Percentiles rank a stretch among this genome's conserved stretches.
Evolutionary conservation across 352 stramenopile genomes (phyloP).

Genomic region (Globisporangium yorkense): DNA sequence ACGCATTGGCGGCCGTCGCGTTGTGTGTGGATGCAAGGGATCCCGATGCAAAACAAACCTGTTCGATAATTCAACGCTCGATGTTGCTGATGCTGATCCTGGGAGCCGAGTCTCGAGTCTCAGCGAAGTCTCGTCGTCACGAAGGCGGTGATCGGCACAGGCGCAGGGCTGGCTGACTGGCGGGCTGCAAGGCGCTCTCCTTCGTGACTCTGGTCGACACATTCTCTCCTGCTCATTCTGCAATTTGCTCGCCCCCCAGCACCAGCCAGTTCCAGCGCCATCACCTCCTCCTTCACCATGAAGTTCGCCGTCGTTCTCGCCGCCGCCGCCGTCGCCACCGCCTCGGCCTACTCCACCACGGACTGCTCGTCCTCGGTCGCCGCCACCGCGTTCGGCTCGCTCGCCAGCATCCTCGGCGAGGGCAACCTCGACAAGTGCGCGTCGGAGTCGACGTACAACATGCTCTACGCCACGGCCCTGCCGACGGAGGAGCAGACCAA

Average conservation of each 20-base stretch:
- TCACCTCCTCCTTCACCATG: background rate
- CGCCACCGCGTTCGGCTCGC: conserved; percentile 17
- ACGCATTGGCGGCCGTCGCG: background rate
- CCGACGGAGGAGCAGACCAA: conserved; percentile 24
- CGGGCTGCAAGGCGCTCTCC: too few relatives aligned
- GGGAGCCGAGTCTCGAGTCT: too few relatives aligned
- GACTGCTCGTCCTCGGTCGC: conserved; percentile 17
- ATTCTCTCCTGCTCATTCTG: background rate
- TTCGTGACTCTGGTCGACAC: background rate
- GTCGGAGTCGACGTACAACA: conserved; percentile 27
- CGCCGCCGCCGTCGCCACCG: conserved; percentile 22
- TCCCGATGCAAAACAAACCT: background rate
- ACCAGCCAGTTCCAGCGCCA: conserved; percentile 1
- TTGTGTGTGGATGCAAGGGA: background rate
- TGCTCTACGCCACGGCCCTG: conserved; percentile 24
- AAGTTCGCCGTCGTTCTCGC: conserved; percentile 14
- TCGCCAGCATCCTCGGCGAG: conserved; percentile 16
- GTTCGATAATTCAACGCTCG: background rate
- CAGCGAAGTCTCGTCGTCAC: too few relatives aligned
- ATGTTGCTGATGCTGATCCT: background rate
- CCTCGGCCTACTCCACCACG: conserved; percentile 3
- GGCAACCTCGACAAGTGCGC: conserved; percentile 17
- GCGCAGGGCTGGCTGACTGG: too few relatives aligned
- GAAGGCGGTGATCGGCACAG: background rate
- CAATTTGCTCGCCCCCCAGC: conserved; percentile 1